Conservation (phyloP, 768 basidiomycete species). For the Mycena haematopus region DNA sequence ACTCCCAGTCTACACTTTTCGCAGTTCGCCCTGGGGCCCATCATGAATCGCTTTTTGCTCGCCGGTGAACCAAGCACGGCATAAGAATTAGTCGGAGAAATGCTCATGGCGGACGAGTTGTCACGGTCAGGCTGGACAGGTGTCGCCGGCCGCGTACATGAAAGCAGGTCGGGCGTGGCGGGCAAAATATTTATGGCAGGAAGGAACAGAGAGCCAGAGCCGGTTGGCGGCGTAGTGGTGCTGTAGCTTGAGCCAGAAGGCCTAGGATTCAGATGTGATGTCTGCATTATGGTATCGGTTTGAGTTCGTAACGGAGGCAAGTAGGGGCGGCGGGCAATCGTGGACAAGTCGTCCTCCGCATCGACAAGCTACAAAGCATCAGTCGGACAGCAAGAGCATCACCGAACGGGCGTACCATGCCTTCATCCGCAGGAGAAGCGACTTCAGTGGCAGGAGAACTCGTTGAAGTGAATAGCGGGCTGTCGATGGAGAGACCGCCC, state of each 20-base stretch:
- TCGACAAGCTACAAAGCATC: slow-evolving; percentile 37
- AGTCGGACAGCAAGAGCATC: slow-evolving; percentile 1
- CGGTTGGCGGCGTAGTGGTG: slow-evolving; percentile 4
- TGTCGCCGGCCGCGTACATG: slow-evolving; percentile 31
- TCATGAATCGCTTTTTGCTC: slow-evolving; percentile 37
- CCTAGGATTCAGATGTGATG: slow-evolving; percentile 10
- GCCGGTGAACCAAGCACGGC: slow-evolving; percentile 24
- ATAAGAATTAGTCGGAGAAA: slow-evolving; percentile 35
- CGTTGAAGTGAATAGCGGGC: slow-evolving; percentile 43
- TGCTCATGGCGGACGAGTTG: slow-evolving; percentile 33
- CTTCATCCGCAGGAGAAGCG: slow-evolving; percentile 45
- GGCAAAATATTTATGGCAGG: slow-evolving; percentile 39
- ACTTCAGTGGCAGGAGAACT: slow-evolving; percentile 6
- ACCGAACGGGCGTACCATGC: slow-evolving; percentile 49
- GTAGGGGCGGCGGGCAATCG: slow-evolving; percentile 21
- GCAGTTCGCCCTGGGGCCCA: slow-evolving; percentile 41
- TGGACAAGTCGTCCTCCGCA: slow-evolving; percentile 24
- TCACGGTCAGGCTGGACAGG: slow-evolving; percentile 26
- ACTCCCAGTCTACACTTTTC: slow-evolving; percentile 45
- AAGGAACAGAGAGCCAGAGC: slow-evolving; percentile 12
- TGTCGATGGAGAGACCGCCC: slow-evolving; percentile 68
- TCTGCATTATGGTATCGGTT: slow-evolving; percentile 21
- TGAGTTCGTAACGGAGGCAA: slow-evolving; percentile 30
- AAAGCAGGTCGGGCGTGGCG: slow-evolving; percentile 35
- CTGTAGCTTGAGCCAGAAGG: slow-evolving; percentile 12